Conservation (phyloP, 2,329 filamentous ascomycete genomes). For the Fusarium marasasianum region DNA sequence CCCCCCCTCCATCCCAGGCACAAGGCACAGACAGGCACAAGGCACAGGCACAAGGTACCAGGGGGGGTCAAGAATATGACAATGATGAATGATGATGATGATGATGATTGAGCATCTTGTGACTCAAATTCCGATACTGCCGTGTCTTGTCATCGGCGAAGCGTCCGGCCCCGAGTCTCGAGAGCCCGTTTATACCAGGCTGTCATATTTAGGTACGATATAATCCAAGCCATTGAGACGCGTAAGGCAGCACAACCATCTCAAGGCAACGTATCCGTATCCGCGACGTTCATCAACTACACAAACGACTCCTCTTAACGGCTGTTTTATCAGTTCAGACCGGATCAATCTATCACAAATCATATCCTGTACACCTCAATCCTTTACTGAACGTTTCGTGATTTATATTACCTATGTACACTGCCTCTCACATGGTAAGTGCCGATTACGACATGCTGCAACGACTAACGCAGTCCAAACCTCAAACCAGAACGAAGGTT, state of each 20-base stretch:
- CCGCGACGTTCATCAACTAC: background rate
- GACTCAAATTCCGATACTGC: constrained; percentile 8
- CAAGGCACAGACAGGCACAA: constrained; percentile 15
- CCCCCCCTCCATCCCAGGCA: constrained; percentile 24
- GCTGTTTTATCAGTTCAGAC: constrained; percentile 11
- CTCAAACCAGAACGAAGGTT: background rate
- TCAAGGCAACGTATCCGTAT: constrained; percentile 29
- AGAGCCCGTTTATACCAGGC: background rate
- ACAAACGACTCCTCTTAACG: background rate
- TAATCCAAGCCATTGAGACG: constrained; percentile 12
- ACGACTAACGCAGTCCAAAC: background rate
- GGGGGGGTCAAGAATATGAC: constrained; percentile 23
- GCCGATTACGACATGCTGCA: background rate
- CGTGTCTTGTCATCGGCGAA: background rate
- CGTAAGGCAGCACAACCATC: constrained; percentile 16
- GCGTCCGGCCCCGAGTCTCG: background rate
- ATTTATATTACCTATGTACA: background rate
- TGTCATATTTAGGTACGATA: background rate
- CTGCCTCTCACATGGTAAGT: background rate
- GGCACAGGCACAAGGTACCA: constrained; percentile 18
- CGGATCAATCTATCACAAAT: constrained; percentile 4
- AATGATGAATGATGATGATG: constrained; percentile 9
- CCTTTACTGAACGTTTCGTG: background rate
- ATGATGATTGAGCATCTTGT: constrained; percentile 7
- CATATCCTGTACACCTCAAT: background rate